Evolutionary conservation across 805 yeast species (phyloP), one percentile per base, ranked within the genome.

Genomic region (Candida methanosorbosa): DNA sequence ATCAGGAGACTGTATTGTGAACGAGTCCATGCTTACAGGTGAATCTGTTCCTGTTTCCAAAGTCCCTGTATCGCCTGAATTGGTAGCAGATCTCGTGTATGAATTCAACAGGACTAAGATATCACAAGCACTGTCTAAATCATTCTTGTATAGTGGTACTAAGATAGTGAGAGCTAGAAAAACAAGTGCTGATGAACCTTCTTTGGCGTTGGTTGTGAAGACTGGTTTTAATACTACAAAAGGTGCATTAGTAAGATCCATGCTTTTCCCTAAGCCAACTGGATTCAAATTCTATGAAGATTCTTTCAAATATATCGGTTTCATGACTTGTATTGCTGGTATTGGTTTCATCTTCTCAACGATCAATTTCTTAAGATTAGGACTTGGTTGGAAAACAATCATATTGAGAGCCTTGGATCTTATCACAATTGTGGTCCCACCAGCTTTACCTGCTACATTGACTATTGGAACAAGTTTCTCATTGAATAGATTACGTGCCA

Each of bases 391-490:
- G 41, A 66, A 66, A 31, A 59, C 81, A 25, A 90, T 92, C 65
- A 67, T 88, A 5, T 63, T 92, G 37, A 72, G 99, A 46, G 97
- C 97, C 0, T 64, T 92, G 36, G 99, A 92, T 60, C 74, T 92
- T 34, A 81, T 92, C 36, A 92, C 99, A 0, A 87, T 92, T 54
- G 98, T 92, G 6, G 96, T 92, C 1, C 99, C 99, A 1, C 99
- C 99, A 1, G 98, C 98, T 0, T 67, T 92, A 30, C 99, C 99
- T 0, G 98, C 98, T 0, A 92, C 99, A 0, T 63, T 92, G 40
- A 87, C 98, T 0, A 90, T 92, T 39, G 99, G 98, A 15, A 88
- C 97, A 0, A 85, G 90, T 44, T 88, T 92, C 63, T 95, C 98
- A 0, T 59, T 92, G 18, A 66, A 76, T 21, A 68, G 97, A 41